Percentiles rank a stretch among this genome's conserved stretches.
Evolutionary conservation across 2,329 filamentous ascomycete genomes (phyloP).

Genomic region (Rasamsonia emersonii): DNA sequence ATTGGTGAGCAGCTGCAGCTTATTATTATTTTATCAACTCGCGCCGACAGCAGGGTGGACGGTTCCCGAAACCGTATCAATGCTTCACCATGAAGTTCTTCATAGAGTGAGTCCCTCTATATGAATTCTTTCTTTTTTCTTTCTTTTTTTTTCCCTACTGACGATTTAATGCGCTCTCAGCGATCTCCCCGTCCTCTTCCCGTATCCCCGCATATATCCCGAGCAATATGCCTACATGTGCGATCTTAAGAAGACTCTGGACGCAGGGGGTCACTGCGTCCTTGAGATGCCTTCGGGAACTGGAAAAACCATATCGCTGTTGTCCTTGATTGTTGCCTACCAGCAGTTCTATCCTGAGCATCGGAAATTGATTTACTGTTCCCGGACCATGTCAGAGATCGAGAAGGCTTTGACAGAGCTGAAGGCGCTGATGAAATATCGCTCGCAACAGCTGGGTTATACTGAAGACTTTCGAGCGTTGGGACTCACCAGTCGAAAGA

Average conservation of each 20-base stretch:
- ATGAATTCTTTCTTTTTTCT: neutral
- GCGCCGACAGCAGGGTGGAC: neutral
- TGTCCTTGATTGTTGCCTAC: conserved; percentile 94
- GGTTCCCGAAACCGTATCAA: too few species aligned
- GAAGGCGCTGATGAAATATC: conserved; percentile 90
- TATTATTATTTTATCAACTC: too few species aligned
- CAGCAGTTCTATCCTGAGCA: conserved; percentile 90
- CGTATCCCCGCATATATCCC: conserved; percentile 66
- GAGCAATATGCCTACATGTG: conserved; percentile 76
- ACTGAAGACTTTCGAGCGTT: conserved; percentile 90
- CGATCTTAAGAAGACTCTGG: conserved; percentile 79
- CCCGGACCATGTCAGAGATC: conserved; percentile 98
- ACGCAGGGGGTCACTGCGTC: conserved; percentile 90
- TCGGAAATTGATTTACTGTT: conserved; percentile 96
- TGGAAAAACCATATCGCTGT: conserved; percentile 89
- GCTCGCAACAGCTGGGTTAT: conserved; percentile 75
- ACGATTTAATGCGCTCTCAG: conserved; percentile 26
- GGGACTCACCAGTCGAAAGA: conserved; percentile 92
- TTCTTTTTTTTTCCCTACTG: conserved; percentile 2
- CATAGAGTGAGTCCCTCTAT: conserved; percentile 50
- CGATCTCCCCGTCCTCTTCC: conserved; percentile 62
- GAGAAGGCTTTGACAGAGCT: conserved; percentile 93
- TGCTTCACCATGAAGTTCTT: conserved; percentile 62
- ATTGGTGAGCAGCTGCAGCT: neutral
- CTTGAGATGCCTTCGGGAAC: conserved; percentile 98